Conservation (phyloP, 495 filamentous ascomycete species). For the Aspergillus incahuasiensis region DNA sequence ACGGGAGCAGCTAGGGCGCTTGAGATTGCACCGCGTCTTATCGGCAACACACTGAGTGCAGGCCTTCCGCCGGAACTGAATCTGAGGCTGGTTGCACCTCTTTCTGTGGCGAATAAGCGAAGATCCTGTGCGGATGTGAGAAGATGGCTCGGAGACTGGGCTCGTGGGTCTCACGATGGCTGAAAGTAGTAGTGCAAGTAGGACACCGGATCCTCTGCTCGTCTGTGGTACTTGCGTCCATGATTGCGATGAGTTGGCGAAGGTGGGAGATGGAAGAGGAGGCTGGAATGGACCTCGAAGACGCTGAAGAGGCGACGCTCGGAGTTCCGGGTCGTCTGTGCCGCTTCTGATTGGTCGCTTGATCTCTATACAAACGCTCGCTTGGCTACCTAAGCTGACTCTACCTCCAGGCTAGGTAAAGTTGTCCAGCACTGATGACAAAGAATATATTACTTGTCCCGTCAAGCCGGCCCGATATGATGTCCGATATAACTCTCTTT, state of each 20-base stretch:
- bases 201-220: neutral
- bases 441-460: too few relatives aligned
- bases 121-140: slow-evolving; percentile 8
- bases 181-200: neutral
- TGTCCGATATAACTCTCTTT: too few relatives aligned
- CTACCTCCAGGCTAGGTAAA: too few relatives aligned
- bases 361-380: too few relatives aligned
- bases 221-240: neutral
- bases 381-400: too few relatives aligned
- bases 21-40: slow-evolving; percentile 13
- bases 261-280: neutral
- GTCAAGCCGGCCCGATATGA: too few relatives aligned
- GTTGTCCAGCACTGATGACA: too few relatives aligned
- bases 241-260: neutral
- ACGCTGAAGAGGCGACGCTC: too few relatives aligned
- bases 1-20: slow-evolving; percentile 15
- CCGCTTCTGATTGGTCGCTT: too few relatives aligned
- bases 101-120: slow-evolving; percentile 18
- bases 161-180: neutral
- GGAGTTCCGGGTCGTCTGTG: too few relatives aligned
- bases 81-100: slow-evolving; percentile 13
- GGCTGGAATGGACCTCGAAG: too few relatives aligned
- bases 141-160: neutral
- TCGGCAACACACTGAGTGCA: slow-evolving; percentile 12
- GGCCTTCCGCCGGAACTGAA: slow-evolving; percentile 6